A percentile compares a stretch with the other conserved stretches of the same genome.
Conservation (phyloP, 768 basidiomycete genomes). For the Saitozyma sp. region DNA sequence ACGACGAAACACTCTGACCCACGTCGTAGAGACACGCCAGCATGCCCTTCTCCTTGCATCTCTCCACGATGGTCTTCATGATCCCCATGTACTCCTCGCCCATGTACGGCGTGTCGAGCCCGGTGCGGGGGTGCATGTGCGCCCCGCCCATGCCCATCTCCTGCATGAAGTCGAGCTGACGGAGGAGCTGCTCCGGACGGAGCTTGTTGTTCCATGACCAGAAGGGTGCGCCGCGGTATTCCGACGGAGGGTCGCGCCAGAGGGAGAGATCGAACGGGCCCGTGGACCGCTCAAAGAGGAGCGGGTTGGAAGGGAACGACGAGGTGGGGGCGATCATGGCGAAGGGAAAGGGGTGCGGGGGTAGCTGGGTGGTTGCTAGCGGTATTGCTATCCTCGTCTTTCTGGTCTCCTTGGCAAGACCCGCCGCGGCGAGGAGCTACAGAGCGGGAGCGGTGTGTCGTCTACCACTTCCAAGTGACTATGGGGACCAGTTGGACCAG, state of each 20-base stretch:
- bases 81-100: slow-evolving; percentile 39
- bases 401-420: too few relatives aligned
- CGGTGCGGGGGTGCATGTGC: slow-evolving; percentile 39
- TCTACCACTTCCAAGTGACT: too few relatives aligned
- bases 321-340: too few relatives aligned
- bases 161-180: slow-evolving; percentile 13
- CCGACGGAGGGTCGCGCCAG: slow-evolving; percentile 1
- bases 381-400: too few relatives aligned
- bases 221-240: slow-evolving; percentile 31
- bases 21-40: slow-evolving; percentile 40
- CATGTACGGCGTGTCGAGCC: slow-evolving; percentile 38
- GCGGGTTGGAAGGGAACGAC: background rate
- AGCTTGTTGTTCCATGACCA: slow-evolving; percentile 27
- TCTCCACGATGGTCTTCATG: slow-evolving; percentile 25
- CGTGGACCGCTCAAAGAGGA: slow-evolving; percentile 2
- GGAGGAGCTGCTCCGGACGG: background rate
- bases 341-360: too few relatives aligned
- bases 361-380: too few relatives aligned
- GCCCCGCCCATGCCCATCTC: slow-evolving; percentile 40
- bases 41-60: slow-evolving; percentile 38
- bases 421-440: too few relatives aligned
- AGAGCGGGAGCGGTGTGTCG: too few relatives aligned
- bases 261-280: background rate
- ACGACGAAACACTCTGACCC: slow-evolving; percentile 1
- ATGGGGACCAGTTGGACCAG: too few relatives aligned